Base-by-base conservation (phyloP, 208 protist species). In the Leishmania arabica region DNA sequence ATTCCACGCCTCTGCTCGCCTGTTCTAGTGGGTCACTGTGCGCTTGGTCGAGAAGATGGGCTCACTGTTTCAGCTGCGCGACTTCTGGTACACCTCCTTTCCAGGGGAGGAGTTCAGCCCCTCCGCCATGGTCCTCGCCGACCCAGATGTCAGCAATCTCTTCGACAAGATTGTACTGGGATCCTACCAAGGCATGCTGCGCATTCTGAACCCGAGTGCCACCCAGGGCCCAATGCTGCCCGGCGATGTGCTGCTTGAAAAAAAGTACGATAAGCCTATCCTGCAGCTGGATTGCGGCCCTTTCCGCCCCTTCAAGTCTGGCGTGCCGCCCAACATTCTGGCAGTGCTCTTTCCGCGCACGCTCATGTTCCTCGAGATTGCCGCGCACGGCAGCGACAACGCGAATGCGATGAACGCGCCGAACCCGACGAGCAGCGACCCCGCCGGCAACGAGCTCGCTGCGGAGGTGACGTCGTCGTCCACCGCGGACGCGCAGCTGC, bases 51-150 rank as follows among this genome's bases (percentile, higher is more conserved):
- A 58, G 47, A 68, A 15, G 54, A 98, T 98, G 93, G 95, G 95
- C 31, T 98, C 95, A 0, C 86, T 99, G 9, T 99, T 98, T 75
- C 95, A 97, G 81, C 74, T 97, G 51, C 94, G 96, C 15, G 97
- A 99, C 58, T 96, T 88, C 76, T 99, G 97, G 97, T 89, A 91
- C 42, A 91, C 79, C 53, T 92, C 86, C n/a, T 97, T 93, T 78
- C 34, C 82, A 0, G 84, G 79, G 1, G 95, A 98, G 75, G 95
- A 98, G 83, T 97, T 97, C 80, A 90, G 92, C 73, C 68, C 86
- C 15, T 86, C 87, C 15, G 91, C 88, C 24, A 17, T 98, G 42
- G 79, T 85, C 7, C 69, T 96, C 31, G 92, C 89, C 9, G 94
- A 98, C 80, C 79, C 94, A 6, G 95, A 97, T 80, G 97, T 97